A percentile compares a stretch with the other conserved stretches of the same genome.
phyloP scores from a whole-genome alignment of 768 basidiomycete genomes.

The Trametes elegans region DNA sequence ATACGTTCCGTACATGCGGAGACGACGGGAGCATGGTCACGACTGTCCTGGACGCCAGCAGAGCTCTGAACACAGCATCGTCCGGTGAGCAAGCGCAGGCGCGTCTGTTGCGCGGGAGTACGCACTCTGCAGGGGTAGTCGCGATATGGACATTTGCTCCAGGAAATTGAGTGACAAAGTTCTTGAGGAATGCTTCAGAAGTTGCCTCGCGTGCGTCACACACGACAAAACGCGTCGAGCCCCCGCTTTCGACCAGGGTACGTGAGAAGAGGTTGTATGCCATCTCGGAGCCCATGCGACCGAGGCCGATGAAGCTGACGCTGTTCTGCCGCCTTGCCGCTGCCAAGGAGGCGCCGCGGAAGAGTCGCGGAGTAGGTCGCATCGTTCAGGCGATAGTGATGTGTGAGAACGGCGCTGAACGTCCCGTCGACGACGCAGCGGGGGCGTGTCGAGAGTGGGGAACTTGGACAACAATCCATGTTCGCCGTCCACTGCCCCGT shows the following conservation, averaged over 20 bases:
- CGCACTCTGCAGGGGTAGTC: conserved; percentile 71
- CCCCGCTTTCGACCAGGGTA: conserved; percentile 49
- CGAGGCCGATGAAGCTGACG: conserved; percentile 82
- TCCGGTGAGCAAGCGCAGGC: too few species aligned
- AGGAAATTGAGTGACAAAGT: conserved; percentile 58
- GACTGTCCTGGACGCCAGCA: conserved; percentile 60
- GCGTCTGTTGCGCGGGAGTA: too few species aligned
- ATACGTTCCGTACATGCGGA: conserved; percentile 81
- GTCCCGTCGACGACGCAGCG: too few species aligned
- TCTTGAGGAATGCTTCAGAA: conserved; percentile 52
- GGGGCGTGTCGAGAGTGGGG: too few species aligned
- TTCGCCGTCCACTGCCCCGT: conserved; percentile 2
- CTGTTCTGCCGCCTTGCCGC: conserved; percentile 37
- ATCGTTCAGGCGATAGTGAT: conserved; percentile 32
- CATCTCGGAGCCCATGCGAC: conserved; percentile 90
- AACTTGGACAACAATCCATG: too few species aligned
- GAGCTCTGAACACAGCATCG: conserved; percentile 46
- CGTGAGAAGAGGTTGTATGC: conserved; percentile 81
- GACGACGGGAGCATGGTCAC: conserved; percentile 93
- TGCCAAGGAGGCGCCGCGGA: conserved; percentile 14
- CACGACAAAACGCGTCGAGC: conserved; percentile 61
- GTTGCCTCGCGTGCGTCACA: conserved; percentile 72
- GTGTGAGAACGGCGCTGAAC: background rate
- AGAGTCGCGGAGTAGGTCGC: conserved; percentile 48
- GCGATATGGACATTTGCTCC: conserved; percentile 57